phyloP scores from a whole-genome alignment of 176 grass and related monocot species.

The Bolboschoenus planiculmis region DNA sequence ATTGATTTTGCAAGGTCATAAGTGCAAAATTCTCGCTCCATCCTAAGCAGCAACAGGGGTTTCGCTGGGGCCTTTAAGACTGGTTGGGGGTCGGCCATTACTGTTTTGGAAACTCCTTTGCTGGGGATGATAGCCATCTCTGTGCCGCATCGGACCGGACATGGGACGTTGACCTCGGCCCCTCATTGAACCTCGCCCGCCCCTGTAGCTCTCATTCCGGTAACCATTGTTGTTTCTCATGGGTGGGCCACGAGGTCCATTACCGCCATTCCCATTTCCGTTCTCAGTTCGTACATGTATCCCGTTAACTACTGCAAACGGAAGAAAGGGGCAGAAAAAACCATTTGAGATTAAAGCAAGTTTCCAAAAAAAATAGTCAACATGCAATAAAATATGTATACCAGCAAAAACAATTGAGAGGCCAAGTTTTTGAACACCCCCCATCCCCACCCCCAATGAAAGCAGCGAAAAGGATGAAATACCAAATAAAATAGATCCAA shows the following conservation, averaged over 20 bases:
- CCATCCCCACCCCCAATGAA: not conserved
- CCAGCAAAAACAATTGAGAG: not conserved
- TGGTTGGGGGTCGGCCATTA: not conserved
- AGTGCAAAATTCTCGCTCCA: not conserved
- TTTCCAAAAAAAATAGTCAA: not conserved
- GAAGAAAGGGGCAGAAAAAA: not conserved
- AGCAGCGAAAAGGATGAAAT: not conserved
- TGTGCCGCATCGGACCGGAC: not conserved
- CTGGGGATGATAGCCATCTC: slow-evolving; percentile 7
- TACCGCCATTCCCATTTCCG: slow-evolving; percentile 38
- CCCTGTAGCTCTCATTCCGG: slow-evolving; percentile 29
- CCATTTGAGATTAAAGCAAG: slow-evolving; percentile 8
- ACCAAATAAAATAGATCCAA: not conserved
- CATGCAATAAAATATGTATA: not conserved
- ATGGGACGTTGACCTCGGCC: slow-evolving; percentile 1
- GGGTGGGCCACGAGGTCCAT: slow-evolving; percentile 15
- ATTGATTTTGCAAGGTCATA: not conserved
- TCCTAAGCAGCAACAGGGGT: slow-evolving; percentile 12
- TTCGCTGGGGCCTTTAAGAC: not conserved
- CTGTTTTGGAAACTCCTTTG: not conserved
- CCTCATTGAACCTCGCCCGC: slow-evolving; percentile 1
- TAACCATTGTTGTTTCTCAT: slow-evolving; percentile 35
- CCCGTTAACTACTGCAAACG: slow-evolving; percentile 52
- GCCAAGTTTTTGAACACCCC: not conserved
- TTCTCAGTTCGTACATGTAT: slow-evolving; percentile 33